Evolutionary conservation across 2,329 filamentous ascomycete genomes (phyloP), one percentile per base, ranked within the genome.

Genomic region (Lachnum nothofagi): DNA sequence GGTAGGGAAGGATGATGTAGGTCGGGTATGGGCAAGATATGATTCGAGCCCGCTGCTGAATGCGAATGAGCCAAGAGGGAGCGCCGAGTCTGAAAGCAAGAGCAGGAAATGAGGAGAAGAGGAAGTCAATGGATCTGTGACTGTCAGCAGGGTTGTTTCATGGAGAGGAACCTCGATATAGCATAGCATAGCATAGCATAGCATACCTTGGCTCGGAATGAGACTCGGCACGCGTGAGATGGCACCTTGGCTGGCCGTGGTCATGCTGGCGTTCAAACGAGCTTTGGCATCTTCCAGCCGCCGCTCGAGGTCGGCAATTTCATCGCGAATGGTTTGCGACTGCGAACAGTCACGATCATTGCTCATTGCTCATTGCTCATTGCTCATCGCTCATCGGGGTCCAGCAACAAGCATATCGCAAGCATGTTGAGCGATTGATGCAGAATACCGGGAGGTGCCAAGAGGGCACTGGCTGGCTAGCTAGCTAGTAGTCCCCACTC

Each of bases 31-130:
- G 3, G 85, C 83, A 16, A 91, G 80, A 66, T 85, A 91, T 34
- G 87, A 91, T 70, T 93, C 88, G 14, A 93, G 77, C 3, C 87
- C 87, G 58, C 81, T 86, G 72, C 83, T 88, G 72, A 91, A 93
- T 61, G 88, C 88, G 69, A 93, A 93, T n/a, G 87, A 88, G 49
- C 88, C 88, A 0, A 93, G 75, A 1, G 88, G 88, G 2, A 93
- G 79, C 12, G 86, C 86, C 1, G 88, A 91, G 72, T 93, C 88
- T 41, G 88, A 81, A 42, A 91, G 81, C 3, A 93, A 75, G 25
- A 91, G 79, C 31, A 90, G 78, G 56, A 85, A 83, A 67, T 91
- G 88, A 47, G 62, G 57, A 19, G 62, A 51, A 8, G 58, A 54
- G 7, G 59, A 14, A 12, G 48, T 34, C 16, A 64, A 34, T 16